These are phyloP conservation scores for Scheffersomyces lignicola DNA, from an alignment of 1,139 yeast genomes.

Conservation along the genomic window DNA sequence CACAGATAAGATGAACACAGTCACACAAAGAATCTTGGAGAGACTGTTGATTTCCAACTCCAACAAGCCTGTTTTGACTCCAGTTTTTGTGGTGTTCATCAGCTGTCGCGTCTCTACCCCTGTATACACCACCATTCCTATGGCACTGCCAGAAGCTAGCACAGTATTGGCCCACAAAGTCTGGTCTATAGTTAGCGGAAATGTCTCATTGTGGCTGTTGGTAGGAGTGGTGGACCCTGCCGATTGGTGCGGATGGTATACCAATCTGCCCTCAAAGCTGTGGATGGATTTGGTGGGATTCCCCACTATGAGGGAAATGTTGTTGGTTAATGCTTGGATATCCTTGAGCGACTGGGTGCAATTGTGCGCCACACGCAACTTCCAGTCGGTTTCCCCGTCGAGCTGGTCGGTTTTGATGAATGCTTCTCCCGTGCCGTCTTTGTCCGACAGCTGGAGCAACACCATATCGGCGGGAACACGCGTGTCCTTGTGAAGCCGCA, in stretches of 20 bases:
- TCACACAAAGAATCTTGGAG: constrained; percentile 83
- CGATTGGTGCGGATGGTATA: constrained; percentile 36
- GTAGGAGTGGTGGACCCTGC: constrained; percentile 20
- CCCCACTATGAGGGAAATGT: constrained; percentile 61
- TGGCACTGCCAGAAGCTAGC: constrained; percentile 86
- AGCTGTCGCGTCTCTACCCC: constrained; percentile 94
- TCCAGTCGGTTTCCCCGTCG: constrained; percentile 99
- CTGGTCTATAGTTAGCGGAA: constrained; percentile 81
- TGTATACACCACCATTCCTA: constrained; percentile 86
- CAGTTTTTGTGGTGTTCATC: constrained; percentile 84
- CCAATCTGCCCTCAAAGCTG: constrained; percentile 70
- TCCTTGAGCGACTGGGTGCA: constrained; percentile 62
- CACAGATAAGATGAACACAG: constrained; percentile 78
- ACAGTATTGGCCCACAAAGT: constrained; percentile 99
- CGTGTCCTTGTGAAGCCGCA: constrained; percentile 76
- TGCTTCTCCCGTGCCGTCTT: constrained; percentile 70
- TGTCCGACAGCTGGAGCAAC: constrained; percentile 78
- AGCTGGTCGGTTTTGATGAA: constrained; percentile 96
- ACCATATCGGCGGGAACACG: constrained; percentile 94
- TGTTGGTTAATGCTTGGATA: constrained; percentile 31
- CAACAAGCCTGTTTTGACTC: constrained; percentile 87
- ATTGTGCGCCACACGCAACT: constrained; percentile 73
- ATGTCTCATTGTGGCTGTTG: constrained; percentile 38
- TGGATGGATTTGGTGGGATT: constrained; percentile 86
- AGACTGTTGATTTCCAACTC: constrained; percentile 88